phyloP scores from a whole-genome alignment of 768 basidiomycete species.

The Mycena kentingensis region DNA sequence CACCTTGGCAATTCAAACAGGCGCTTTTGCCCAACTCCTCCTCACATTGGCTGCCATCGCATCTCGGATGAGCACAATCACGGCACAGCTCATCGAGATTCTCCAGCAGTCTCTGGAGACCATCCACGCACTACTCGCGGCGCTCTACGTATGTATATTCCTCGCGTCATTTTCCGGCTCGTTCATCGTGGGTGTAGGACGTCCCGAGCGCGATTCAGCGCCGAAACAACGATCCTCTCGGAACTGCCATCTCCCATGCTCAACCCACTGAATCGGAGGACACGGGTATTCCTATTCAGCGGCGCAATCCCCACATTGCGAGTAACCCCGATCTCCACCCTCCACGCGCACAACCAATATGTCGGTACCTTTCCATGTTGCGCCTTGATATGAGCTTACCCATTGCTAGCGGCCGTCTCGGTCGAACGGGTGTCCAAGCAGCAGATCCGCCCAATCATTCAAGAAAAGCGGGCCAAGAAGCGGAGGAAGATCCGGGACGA shows the following conservation, averaged over 20 bases:
- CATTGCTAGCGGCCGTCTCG: not conserved
- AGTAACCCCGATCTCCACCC: not conserved
- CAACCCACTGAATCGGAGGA: slow-evolving; percentile 5
- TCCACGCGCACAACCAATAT: too few species aligned
- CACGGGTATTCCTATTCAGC: slow-evolving; percentile 12
- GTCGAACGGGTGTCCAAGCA: not conserved
- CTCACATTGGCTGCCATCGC: slow-evolving; percentile 61
- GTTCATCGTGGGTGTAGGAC: too few species aligned
- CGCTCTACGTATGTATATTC: slow-evolving; percentile 43
- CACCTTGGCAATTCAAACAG: slow-evolving; percentile 64
- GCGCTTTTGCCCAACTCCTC: slow-evolving; percentile 72
- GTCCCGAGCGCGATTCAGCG: too few species aligned
- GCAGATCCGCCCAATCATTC: too few species aligned
- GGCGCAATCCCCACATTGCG: not conserved
- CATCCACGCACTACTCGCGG: slow-evolving; percentile 29
- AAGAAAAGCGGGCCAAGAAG: slow-evolving; percentile 26
- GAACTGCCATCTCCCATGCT: too few species aligned
- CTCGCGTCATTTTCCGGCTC: slow-evolving; percentile 14
- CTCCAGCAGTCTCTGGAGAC: slow-evolving; percentile 33
- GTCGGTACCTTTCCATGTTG: too few species aligned
- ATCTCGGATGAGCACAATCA: slow-evolving; percentile 54
- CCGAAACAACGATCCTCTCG: too few species aligned
- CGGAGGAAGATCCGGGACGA: slow-evolving; percentile 53
- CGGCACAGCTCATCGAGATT: slow-evolving; percentile 45
- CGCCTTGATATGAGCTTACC: too few species aligned